Conservation (phyloP, 192 early-diverging fungal genomes). For the Coemansia sp. region DNA sequence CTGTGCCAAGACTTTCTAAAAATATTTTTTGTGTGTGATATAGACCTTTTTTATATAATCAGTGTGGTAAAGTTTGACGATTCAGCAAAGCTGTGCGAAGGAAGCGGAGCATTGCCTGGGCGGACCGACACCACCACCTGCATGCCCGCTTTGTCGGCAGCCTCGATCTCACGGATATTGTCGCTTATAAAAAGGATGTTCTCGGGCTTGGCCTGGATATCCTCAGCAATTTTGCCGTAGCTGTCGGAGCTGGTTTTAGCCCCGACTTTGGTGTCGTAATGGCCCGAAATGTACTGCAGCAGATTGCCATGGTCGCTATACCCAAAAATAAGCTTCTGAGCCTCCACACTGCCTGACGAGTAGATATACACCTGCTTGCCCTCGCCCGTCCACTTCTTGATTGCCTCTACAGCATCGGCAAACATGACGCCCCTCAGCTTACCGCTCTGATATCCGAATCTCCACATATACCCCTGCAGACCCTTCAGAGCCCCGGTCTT, state of each 20-base stretch:
- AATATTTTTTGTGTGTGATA: conserved; percentile 1
- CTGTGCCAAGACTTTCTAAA: too few relatives aligned
- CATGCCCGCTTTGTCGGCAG: conserved; percentile 71
- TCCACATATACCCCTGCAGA: conserved; percentile 97
- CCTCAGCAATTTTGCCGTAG: conserved; percentile 72
- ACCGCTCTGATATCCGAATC: conserved; percentile 74
- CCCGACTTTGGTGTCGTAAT: conserved; percentile 94
- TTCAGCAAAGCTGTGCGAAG: not conserved
- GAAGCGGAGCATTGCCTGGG: conserved; percentile 63
- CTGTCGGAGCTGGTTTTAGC: conserved; percentile 65
- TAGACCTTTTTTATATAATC: conserved; percentile 2
- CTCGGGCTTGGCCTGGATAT: conserved; percentile 56
- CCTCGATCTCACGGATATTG: conserved; percentile 78
- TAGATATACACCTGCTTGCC: conserved; percentile 84
- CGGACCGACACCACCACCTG: conserved; percentile 68
- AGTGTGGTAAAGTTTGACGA: conserved; percentile 31
- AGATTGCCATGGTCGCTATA: conserved; percentile 79
- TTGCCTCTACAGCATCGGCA: conserved; percentile 77
- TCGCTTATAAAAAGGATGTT: conserved; percentile 88
- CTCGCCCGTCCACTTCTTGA: conserved; percentile 65
- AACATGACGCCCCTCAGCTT: conserved; percentile 77
- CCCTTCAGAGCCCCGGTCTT: conserved; percentile 88
- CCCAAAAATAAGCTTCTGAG: conserved; percentile 92
- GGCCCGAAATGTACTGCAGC: conserved; percentile 68
- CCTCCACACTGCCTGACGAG: conserved; percentile 90